These are phyloP conservation scores for Emmonsiellopsis sp. DNA, from an alignment of 2,329 filamentous ascomycete species.

Conservation along the genomic window DNA sequence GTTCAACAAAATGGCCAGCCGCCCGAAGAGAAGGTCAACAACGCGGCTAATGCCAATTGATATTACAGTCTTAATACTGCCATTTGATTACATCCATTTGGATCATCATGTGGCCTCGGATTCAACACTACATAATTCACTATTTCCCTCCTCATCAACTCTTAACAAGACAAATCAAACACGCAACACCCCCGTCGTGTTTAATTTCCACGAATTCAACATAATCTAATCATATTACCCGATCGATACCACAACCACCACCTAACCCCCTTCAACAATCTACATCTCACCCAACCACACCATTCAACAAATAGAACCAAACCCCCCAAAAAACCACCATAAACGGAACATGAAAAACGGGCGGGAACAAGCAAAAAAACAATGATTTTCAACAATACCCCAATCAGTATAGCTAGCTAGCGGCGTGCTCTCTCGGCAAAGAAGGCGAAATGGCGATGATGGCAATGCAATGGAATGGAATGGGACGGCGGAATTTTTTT, in stretches of 20 bases:
- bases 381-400: conserved; percentile 28
- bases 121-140: background rate
- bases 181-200: background rate
- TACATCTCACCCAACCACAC: conserved; percentile 16
- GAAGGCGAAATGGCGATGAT: background rate
- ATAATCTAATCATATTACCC: background rate
- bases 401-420: too few species aligned
- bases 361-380: conserved; percentile 15
- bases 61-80: background rate
- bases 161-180: background rate
- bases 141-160: background rate
- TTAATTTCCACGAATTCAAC: background rate
- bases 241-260: background rate
- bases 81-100: background rate
- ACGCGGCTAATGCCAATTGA: background rate
- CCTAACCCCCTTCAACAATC: conserved; percentile 24
- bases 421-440: background rate
- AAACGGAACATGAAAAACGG: too few species aligned
- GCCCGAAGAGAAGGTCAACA: background rate
- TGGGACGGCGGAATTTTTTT: background rate
- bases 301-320: conserved; percentile 7
- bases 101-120: background rate
- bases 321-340: conserved; percentile 9
- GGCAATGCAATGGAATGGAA: background rate
- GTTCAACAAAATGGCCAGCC: background rate